Evolutionary conservation across 108 stramenopile species (phyloP), one percentile per base, ranked within the genome.

Genomic region (Cyclotella cryptica): DNA sequence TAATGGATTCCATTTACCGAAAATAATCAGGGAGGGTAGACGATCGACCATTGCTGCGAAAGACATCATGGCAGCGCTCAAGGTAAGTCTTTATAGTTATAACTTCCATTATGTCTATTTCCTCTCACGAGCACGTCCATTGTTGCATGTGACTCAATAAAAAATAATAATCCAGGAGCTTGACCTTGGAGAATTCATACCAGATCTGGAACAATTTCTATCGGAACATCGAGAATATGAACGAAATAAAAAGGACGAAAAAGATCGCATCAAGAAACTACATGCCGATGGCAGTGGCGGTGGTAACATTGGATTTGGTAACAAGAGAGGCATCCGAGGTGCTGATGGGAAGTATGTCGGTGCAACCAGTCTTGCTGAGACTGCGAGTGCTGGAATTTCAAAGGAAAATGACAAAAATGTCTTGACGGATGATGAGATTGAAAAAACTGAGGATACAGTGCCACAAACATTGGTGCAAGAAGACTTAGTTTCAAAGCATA

Each of bases 11-110:
- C 22, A 26, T 6, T 30, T 30, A 13, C 10, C 3, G 0, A 12
- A 44, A 45, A 65, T 22, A 22, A 21, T 66, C 11, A 77, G 92
- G 70, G 91, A 92, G 64, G 85, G 90, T 69, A 87, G 85, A 68
- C 77, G 92, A 42, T 90, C 91, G 72, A 96, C 95, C n/a, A 88
- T 96, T 35, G 87, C 90, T 0, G 92, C 92, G 46, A 89, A 90
- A 61, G 95, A 96, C 77, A 88, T 96, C 27, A 66, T 93, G 64
- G 88, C 86, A 28, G 92, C 92, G n/a, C 75, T 87, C 59, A 87
- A 88, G 61, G 61, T 63, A 3, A 42, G 61, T 63, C 7, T 58
- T 58, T 58, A 21, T 35, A 5, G 35, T 35, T 5, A 35, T 35
- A 35, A 3, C 19, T 19, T 51, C 18, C 1, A 1, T 8, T 51